Evolutionary conservation across 306 rosid genomes (phyloP).

Genomic region (Biancaea sappan): DNA sequence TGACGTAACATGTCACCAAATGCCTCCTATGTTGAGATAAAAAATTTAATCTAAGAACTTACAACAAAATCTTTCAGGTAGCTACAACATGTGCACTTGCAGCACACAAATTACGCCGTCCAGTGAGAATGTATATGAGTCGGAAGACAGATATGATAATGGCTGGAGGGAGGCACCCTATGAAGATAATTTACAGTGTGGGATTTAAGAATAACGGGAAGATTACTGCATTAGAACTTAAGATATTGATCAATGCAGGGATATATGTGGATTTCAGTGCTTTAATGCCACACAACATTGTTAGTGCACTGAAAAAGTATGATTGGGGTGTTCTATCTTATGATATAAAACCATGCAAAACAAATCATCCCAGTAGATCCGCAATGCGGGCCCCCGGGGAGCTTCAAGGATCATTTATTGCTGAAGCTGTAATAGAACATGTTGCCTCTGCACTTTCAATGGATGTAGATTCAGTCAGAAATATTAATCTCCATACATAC

Average conservation of each 20-base stretch:
- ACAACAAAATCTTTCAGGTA: slow-evolving; percentile 49
- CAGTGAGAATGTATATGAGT: slow-evolving; percentile 73
- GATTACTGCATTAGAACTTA: slow-evolving; percentile 73
- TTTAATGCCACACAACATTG: slow-evolving; percentile 41
- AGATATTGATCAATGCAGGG: slow-evolving; percentile 78
- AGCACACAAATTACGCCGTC: slow-evolving; percentile 71
- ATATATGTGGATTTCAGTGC: slow-evolving; percentile 58
- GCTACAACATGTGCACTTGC: slow-evolving; percentile 89
- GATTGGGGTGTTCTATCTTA: slow-evolving; percentile 85
- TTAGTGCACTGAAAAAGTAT: slow-evolving; percentile 62
- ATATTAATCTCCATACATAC: slow-evolving; percentile 69
- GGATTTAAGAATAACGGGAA: slow-evolving; percentile 83
- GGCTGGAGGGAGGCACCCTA: slow-evolving; percentile 95
- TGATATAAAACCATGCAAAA: slow-evolving; percentile 78
- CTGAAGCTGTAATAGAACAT: slow-evolving; percentile 82
- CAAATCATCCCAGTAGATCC: slow-evolving; percentile 74
- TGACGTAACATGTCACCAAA: too few relatives aligned
- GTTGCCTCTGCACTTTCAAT: slow-evolving; percentile 72
- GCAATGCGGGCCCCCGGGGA: slow-evolving; percentile 90
- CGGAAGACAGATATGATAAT: slow-evolving; percentile 88
- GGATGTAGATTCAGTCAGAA: slow-evolving; percentile 77
- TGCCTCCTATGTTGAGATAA: too few relatives aligned
- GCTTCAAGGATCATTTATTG: slow-evolving; percentile 82
- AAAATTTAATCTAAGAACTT: slow-evolving; percentile 10
- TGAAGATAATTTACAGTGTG: slow-evolving; percentile 76